Evolutionary conservation across 2,329 filamentous ascomycete genomes (phyloP).

Genomic region (Talaromyces albobiverticillius): DNA sequence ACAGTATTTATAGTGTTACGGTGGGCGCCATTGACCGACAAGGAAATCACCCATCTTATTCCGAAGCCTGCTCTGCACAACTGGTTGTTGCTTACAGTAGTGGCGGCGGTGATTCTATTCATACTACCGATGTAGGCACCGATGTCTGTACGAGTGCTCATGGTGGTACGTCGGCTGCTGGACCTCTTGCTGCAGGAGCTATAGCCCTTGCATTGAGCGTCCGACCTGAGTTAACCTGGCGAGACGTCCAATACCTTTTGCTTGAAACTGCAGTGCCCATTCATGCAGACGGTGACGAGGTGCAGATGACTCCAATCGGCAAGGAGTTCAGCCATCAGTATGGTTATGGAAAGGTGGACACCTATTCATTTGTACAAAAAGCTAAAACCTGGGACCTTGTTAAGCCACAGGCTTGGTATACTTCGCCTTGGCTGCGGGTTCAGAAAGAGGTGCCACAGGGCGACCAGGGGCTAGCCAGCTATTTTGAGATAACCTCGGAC

Average conservation of each 20-base stretch:
- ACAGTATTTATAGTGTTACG: conserved; percentile 98
- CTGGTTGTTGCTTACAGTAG: conserved; percentile 96
- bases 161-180: conserved; percentile 92
- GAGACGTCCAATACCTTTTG: conserved; percentile 89
- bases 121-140: conserved; percentile 89
- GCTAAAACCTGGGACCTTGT: conserved; percentile 84
- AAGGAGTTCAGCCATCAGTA: conserved; percentile 91
- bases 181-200: conserved; percentile 86
- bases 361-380: conserved; percentile 76
- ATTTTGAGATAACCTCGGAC: conserved; percentile 76
- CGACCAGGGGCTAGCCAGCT: conserved; percentile 70
- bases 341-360: conserved; percentile 93
- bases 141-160: conserved; percentile 78
- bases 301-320: conserved; percentile 77
- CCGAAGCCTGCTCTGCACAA: conserved; percentile 92
- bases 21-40: conserved; percentile 88
- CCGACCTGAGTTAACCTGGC: conserved; percentile 84
- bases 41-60: conserved; percentile 91
- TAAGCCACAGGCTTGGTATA: conserved; percentile 94
- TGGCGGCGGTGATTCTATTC: conserved; percentile 82
- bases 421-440: conserved; percentile 90
- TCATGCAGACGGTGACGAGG: conserved; percentile 69
- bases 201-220: conserved; percentile 83
- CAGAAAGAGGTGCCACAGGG: conserved; percentile 84
- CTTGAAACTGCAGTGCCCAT: conserved; percentile 80